A percentile compares a stretch with the other conserved stretches of the same genome.
phyloP scores from a whole-genome alignment of 108 stramenopile species.

The Fragilariopsis cylindrus region DNA sequence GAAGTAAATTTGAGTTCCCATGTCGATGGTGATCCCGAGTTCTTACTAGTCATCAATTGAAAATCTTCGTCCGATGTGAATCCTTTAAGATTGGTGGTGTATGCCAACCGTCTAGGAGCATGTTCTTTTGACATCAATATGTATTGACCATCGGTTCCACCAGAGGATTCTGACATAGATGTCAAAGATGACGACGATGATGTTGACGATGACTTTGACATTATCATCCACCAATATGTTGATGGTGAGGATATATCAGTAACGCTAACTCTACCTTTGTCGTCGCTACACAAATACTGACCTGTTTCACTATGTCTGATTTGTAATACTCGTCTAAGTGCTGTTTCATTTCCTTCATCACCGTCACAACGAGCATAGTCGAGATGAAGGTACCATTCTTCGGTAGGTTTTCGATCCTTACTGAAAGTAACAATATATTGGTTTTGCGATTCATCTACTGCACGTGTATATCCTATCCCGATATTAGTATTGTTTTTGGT shows the following conservation, averaged over 20 bases:
- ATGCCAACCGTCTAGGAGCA: slow-evolving; percentile 9
- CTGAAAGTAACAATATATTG: slow-evolving; percentile 16
- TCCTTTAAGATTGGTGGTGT: neutral
- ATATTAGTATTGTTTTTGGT: neutral
- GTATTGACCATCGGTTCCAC: slow-evolving; percentile 4
- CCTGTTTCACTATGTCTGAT: slow-evolving; percentile 26
- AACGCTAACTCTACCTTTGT: neutral
- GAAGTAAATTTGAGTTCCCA: slow-evolving; percentile 37
- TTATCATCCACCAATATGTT: slow-evolving; percentile 6
- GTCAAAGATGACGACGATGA: neutral
- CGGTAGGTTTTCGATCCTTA: slow-evolving; percentile 3
- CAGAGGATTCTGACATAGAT: neutral
- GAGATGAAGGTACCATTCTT: slow-evolving; percentile 35
- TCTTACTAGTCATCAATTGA: slow-evolving; percentile 5
- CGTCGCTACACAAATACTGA: slow-evolving; percentile 19
- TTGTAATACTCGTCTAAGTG: slow-evolving; percentile 1
- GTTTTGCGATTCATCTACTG: no score
- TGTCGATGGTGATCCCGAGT: neutral
- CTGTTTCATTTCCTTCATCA: neutral
- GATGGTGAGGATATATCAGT: neutral
- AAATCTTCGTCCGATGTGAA: neutral
- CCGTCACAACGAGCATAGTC: neutral
- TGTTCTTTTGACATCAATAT: slow-evolving; percentile 12
- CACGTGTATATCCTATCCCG: no score
- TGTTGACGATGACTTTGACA: neutral